These are phyloP conservation scores for Solanum chilense DNA, from an alignment of 257 asterid genomes.

Conservation along the genomic window DNA sequence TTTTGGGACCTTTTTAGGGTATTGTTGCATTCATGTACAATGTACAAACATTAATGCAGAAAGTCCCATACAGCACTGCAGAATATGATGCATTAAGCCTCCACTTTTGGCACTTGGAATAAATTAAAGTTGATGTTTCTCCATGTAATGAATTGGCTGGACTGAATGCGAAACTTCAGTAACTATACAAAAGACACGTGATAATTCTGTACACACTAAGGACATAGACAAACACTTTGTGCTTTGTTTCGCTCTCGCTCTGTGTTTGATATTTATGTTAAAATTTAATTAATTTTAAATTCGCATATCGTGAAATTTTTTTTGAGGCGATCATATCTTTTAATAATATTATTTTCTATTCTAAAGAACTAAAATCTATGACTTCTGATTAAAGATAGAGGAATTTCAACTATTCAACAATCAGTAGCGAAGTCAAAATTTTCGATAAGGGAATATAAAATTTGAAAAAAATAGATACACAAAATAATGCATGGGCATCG, in stretches of 20 bases:
- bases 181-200: not conserved
- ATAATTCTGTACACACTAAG: not conserved
- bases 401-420: no score
- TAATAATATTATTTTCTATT: no score
- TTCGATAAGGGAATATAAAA: no score
- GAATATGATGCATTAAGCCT: not conserved
- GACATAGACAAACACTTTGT: not conserved
- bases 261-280: no score
- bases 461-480: no score
- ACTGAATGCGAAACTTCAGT: not conserved
- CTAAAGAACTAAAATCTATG: accelerated
- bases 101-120: not conserved
- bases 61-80: not conserved
- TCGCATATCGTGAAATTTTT: no score
- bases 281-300: no score
- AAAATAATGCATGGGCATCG: no score
- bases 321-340: no score
- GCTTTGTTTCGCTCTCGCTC: accelerated
- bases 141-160: not conserved
- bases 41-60: not conserved
- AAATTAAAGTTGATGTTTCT: not conserved
- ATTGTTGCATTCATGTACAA: not conserved
- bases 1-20: not conserved
- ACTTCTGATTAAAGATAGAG: no score
- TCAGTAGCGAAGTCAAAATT: no score